Evolutionary conservation across 208 protist genomes (phyloP), one percentile per base, ranked within the genome.

Genomic region (Crithidia mellificae): DNA sequence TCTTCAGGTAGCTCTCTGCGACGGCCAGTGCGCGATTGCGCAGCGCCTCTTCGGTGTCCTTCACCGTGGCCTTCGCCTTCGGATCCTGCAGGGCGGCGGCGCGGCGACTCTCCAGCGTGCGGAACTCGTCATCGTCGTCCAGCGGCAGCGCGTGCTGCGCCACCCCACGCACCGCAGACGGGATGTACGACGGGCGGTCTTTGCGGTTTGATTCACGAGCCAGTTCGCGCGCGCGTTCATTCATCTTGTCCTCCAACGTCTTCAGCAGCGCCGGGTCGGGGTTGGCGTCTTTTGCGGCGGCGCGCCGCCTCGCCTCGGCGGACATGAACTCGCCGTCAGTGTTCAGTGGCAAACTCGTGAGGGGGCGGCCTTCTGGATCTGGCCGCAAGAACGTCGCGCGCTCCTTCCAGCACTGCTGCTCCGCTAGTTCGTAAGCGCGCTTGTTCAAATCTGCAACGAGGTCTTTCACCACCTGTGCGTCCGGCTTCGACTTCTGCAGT

Each of bases 71-170:
- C n/a, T 34, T 49, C 24, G 56, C 25, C 50, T 57, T 64, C 17
- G 70, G 61, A 32, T 76, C 75, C 17, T 62, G 63, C 68, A 76
- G 58, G 20, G 70, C 73, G 0, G 58, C 51, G 14, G 75, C 74
- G 36, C 76, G 75, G 44, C 78, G 52, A 20, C 44, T 27, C 58
- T 86, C 80, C 63, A 92, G 68, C 24, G 63, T 19, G 59, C 77
- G 83, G 73, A 95, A 92, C 57, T 78, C 58, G 29, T 63, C 63
- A 65, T 92, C 85, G 50, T 63, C 52, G 58, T 90, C 79, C 29
- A 93, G 81, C 6, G 73, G 70, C 15, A 90, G 64, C 11, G 72
- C 61, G 44, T 75, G 49, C 0, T 86, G 68, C 1, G 84, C 72
- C 14, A 92, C 63, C 27, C 88, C 88, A 32, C 81, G 71, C 25